Conservation (phyloP, 179 eudicot genomes). For the Spinacia oleracea region DNA sequence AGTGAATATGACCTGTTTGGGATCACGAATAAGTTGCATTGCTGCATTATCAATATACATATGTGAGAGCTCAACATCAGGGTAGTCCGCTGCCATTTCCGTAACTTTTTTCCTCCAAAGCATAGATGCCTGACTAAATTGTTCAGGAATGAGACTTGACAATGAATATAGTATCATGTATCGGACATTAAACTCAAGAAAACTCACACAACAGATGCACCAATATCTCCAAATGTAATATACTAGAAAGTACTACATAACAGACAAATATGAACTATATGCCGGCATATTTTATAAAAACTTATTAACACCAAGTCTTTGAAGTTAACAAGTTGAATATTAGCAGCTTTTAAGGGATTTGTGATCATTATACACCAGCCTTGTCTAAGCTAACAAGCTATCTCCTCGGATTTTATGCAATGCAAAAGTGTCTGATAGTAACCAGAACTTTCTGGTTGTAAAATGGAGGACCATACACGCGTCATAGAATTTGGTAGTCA, state of each 20-base stretch:
- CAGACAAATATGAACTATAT: not conserved
- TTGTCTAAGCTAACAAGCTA: not conserved
- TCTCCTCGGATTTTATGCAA: not conserved
- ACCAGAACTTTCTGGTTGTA: not conserved
- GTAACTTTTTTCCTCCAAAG: constrained; percentile 86
- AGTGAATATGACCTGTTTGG: constrained; percentile 64
- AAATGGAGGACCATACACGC: not conserved
- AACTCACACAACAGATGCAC: constrained; percentile 5
- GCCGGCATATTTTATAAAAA: not conserved
- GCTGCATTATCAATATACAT: constrained; percentile 99
- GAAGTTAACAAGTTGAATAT: not conserved
- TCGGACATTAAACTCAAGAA: not conserved
- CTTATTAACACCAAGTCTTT: not conserved
- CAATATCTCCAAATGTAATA: not conserved
- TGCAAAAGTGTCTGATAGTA: not conserved
- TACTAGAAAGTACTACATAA: constrained; percentile 9
- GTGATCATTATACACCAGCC: not conserved
- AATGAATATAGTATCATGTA: not conserved
- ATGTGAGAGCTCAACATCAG: constrained; percentile 95
- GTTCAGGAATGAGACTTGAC: constrained; percentile 12
- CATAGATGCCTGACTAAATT: constrained; percentile 79
- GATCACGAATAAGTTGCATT: constrained; percentile 97
- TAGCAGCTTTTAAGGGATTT: not conserved
- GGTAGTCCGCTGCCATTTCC: constrained; percentile 72
- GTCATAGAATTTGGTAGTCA: not conserved